Conservation (phyloP, 2,329 filamentous ascomycete genomes). For the Phyllosticta citribraziliensis region DNA sequence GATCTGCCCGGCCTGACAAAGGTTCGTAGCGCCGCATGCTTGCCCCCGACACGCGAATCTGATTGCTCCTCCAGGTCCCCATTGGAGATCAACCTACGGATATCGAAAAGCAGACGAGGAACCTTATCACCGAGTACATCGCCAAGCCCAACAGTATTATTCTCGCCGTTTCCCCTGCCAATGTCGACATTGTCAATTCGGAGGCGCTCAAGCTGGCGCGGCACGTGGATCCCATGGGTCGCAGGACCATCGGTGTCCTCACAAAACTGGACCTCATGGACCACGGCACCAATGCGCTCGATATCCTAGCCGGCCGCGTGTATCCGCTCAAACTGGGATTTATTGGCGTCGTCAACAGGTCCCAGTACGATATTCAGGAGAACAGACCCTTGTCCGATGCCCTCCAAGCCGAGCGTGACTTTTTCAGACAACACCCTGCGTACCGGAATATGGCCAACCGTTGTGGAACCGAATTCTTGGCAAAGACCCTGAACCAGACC, state of each 20-base stretch:
- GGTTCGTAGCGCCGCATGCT: constrained; percentile 36
- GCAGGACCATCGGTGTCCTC: constrained; percentile 90
- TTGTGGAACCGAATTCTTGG: constrained; percentile 88
- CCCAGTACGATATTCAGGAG: constrained; percentile 93
- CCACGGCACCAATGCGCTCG: constrained; percentile 92
- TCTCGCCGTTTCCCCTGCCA: constrained; percentile 90
- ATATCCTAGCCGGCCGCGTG: constrained; percentile 93
- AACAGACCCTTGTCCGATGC: constrained; percentile 93
- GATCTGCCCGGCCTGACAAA: constrained; percentile 95
- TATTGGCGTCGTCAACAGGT: constrained; percentile 95
- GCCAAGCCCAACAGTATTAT: constrained; percentile 98
- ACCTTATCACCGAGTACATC: constrained; percentile 95
- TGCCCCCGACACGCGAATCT: constrained; percentile 15
- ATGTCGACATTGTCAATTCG: constrained; percentile 97
- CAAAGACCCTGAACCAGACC: constrained; percentile 89
- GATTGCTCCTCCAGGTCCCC: constrained; percentile 54
- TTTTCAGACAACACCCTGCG: constrained; percentile 93
- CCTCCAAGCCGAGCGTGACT: constrained; percentile 72
- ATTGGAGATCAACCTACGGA: constrained; percentile 96
- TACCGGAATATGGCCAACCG: constrained; percentile 92
- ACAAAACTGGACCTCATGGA: constrained; percentile 99
- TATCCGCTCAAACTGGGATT: constrained; percentile 96
- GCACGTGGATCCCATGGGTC: constrained; percentile 90
- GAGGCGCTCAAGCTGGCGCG: constrained; percentile 93
- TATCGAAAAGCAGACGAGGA: constrained; percentile 97